These are phyloP conservation scores for Hymenoscyphus albidus DNA, from an alignment of 2,329 filamentous ascomycete genomes.

Conservation along the genomic window DNA sequence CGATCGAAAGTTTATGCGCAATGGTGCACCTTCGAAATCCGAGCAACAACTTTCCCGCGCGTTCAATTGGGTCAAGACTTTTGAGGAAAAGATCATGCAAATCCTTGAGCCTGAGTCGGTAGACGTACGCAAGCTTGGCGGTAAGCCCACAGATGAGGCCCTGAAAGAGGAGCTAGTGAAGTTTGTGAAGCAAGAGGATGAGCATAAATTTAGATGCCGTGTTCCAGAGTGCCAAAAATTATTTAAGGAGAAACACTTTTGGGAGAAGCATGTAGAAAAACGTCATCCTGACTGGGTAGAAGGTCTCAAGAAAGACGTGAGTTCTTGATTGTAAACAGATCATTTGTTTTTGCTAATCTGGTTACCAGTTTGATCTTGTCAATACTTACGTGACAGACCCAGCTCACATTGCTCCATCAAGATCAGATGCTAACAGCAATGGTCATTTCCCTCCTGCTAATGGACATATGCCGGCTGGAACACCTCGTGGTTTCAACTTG, in stretches of 20 bases:
- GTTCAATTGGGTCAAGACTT: conserved; percentile 98
- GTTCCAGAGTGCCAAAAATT: conserved; percentile 94
- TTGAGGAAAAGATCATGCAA: conserved; percentile 93
- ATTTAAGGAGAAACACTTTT: conserved; percentile 96
- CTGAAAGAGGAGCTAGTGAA: conserved; percentile 81
- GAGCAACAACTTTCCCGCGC: conserved; percentile 91
- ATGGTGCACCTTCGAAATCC: conserved; percentile 64
- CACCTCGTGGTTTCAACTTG: conserved; percentile 87
- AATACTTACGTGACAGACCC: conserved; percentile 95
- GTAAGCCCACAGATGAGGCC: conserved; percentile 80
- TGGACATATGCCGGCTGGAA: conserved; percentile 72
- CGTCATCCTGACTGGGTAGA: conserved; percentile 87
- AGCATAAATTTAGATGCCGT: conserved; percentile 94
- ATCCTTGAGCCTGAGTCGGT: conserved; percentile 86
- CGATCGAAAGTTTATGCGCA: conserved; percentile 65
- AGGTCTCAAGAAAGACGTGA: conserved; percentile 75
- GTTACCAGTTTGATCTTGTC: conserved; percentile 71
- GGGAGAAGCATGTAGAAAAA: conserved; percentile 97
- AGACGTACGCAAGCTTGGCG: conserved; percentile 86
- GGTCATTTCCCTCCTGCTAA: conserved; percentile 86
- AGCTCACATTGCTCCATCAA: conserved; percentile 86
- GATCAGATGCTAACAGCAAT: conserved; percentile 91
- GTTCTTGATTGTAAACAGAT: conserved; percentile 34
- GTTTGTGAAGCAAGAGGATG: conserved; percentile 94
- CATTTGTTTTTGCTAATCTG: conserved; percentile 34